Conservation (phyloP, 2,329 filamentous ascomycete genomes). For the Fulvia fulva region DNA sequence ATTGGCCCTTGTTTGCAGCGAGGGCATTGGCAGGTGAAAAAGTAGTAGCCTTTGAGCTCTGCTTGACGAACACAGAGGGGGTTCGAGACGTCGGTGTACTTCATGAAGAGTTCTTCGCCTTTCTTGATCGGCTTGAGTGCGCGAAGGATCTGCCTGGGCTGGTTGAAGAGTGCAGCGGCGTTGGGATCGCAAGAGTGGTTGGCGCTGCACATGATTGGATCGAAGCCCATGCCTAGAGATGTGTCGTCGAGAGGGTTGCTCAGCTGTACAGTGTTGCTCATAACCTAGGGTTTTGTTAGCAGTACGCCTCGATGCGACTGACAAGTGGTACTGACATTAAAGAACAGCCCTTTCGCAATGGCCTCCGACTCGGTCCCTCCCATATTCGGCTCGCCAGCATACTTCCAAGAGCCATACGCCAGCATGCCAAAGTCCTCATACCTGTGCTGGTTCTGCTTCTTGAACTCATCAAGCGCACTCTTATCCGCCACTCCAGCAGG, state of each 20-base stretch:
- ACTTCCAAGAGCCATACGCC: constrained; percentile 52
- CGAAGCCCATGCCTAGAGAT: constrained; percentile 56
- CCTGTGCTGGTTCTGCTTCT: constrained; percentile 36
- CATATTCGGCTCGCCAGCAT: constrained; percentile 39
- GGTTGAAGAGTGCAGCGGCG: constrained; percentile 55
- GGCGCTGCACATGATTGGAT: constrained; percentile 51
- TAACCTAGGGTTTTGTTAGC: constrained; percentile 39
- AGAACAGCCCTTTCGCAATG: constrained; percentile 17
- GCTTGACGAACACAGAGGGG: constrained; percentile 48
- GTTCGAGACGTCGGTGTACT: constrained; percentile 57
- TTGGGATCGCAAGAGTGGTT: constrained; percentile 64
- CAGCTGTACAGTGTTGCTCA: constrained; percentile 57
- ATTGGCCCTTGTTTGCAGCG: constrained; percentile 44
- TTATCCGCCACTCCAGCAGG: constrained; percentile 15
- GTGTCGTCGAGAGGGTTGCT: constrained; percentile 52
- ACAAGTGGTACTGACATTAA: constrained; percentile 11
- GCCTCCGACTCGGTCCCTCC: constrained; percentile 21
- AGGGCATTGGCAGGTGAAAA: constrained; percentile 55
- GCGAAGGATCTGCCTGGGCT: constrained; percentile 48
- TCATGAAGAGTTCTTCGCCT: constrained; percentile 57
- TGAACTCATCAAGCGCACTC: constrained; percentile 49
- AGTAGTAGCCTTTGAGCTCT: constrained; percentile 54
- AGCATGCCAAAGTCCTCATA: constrained; percentile 51
- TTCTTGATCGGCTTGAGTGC: constrained; percentile 51
- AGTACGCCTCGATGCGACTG: constrained; percentile 1